Evolutionary conservation across 2,329 filamentous ascomycete genomes (phyloP).

Genomic region (Ophiostoma quercus): DNA sequence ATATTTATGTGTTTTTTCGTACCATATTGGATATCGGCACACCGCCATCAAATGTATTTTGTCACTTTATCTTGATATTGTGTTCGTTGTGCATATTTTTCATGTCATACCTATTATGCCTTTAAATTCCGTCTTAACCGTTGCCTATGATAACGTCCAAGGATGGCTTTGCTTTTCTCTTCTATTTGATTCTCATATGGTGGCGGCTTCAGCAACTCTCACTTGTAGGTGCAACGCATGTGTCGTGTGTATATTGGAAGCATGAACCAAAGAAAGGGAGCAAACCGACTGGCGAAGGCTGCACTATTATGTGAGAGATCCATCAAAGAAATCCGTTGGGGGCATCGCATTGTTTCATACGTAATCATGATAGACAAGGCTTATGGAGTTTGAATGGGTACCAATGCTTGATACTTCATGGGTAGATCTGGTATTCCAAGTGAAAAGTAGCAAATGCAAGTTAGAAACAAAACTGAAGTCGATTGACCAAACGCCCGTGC

Average conservation of each 20-base stretch:
- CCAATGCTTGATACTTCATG: neutral
- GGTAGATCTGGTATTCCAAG: neutral
- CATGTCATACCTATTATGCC: neutral
- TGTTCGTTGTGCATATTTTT: neutral
- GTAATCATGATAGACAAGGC: neutral
- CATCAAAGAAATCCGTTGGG: neutral
- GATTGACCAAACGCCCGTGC: neutral
- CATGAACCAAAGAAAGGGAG: no score
- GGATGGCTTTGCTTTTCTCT: no score
- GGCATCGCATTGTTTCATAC: neutral
- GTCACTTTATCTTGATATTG: neutral
- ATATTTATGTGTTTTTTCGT: neutral
- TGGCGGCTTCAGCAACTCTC: no score
- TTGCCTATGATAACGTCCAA: no score
- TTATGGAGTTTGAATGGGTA: neutral
- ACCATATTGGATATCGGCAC: neutral
- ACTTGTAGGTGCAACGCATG: no score
- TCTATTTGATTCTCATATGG: no score
- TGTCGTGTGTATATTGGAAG: no score
- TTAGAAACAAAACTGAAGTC: neutral
- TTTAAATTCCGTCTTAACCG: no score
- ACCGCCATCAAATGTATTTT: neutral
- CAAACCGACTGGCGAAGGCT: neutral
- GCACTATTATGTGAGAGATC: neutral
- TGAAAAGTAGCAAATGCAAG: neutral